Evolutionary conservation across 345 rosid species (phyloP), one percentile per base, ranked within the genome.

Genomic region (Pistacia vera): DNA sequence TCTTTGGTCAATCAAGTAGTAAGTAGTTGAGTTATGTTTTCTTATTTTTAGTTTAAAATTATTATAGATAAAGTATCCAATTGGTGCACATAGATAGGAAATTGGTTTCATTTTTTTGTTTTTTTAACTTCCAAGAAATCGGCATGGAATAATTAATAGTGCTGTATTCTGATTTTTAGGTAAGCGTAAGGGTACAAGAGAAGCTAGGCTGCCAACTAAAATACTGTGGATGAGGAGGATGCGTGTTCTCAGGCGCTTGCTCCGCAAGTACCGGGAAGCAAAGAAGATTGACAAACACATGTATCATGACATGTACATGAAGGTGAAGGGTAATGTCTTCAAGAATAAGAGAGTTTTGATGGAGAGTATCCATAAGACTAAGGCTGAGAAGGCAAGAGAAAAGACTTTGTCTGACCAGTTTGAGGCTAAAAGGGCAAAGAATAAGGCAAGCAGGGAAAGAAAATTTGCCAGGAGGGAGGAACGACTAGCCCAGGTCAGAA

Each of bases 281-380:
- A 93, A 93, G 89, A 95, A 95, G 91, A 93, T 95, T 81, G 99
- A 95, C 85, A 95, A 80, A 79, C 99, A 95, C 74, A 95, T 95
- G 98, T 95, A 95, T 81, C 99, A 95, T 25, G 98, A 93, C 82
- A 95, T 95, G 99, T 95, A 93, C 94, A 93, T 95, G 99, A 92
- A 81, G 80, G 98, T 92, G 55, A 95, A 95, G 86, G 99, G 99
- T 79, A 95, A 95, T 63, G 99, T 93, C 12, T 95, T 87, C 59
- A 95, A 95, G 88, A 95, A 95, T 89, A 95, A 95, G 87, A 85
- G 98, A 68, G 99, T 95, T 12, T 81, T 95, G 69, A 95, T 95
- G 99, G 99, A 95, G 79, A 91, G 96, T 67, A 95, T 95, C 64
- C 98, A 95, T 93, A 93, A 92, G 66, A 86, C 95, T 0, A 93